Base-by-base conservation (phyloP, 2,329 filamentous ascomycete genomes). In the Penicillium thymicola region DNA sequence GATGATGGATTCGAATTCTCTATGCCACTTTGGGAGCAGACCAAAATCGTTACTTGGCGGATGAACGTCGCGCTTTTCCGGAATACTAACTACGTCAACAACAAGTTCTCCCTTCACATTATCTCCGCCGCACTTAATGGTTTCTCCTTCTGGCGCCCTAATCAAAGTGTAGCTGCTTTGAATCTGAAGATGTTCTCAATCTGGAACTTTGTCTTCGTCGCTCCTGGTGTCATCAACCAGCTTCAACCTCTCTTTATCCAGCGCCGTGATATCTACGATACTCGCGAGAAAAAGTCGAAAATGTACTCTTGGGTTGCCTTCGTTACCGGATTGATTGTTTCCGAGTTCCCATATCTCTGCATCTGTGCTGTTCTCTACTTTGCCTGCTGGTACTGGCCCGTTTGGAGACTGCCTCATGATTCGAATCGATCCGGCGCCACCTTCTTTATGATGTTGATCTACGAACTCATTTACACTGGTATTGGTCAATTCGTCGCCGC, bases 401-500 rank as follows among this genome's bases (percentile, higher is more conserved):
- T 88, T 0, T 82, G 84, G 1, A 88, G 89, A 0, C 76, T 91
- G 1, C 85, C 88, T 0, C 77, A 77, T 1, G 81, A 87, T 47
- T 81, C 82, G 32, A 62, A 65, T 62, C 67, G 65, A 21, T 64
- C 72, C 8, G 71, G 71, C 3, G 64, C 63, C 62, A 82, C 85
- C 2, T 92, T 87, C 75, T 76, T 92, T 41, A 89, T 92, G 83
- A 85, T 84, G 14, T 71, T 91, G 61, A 79, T 92, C 3, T 90
- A 91, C 74, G 89, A 85, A 73, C 74, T 91, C 21, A 88, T 90
- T 76, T 83, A 86, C 70, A 82, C 81, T 21, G 85, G 79, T 60
- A 91, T 86, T 83, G 89, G 88, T 14, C 89, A 90, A 70, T 91
- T 88, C 84, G 88, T 92, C 61, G 88, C 86, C 54, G 89, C 90